Conservation (phyloP, 768 basidiomycete genomes). For the Tephrocybe sp. region DNA sequence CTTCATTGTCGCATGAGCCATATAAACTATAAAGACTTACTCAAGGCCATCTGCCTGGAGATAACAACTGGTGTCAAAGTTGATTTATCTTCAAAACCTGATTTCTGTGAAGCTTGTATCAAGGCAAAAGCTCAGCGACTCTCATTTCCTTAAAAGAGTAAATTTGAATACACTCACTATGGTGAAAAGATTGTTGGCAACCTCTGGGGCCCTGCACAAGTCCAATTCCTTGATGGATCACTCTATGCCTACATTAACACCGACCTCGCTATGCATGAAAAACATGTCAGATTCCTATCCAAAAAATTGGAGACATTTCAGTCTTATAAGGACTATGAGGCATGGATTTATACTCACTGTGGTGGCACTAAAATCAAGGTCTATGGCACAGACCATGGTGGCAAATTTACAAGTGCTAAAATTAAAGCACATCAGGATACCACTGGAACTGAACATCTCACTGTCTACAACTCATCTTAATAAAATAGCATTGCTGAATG, state of each 20-base stretch:
- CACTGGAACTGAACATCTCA: too few relatives aligned
- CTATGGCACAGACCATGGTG: not conserved
- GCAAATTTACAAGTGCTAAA: not conserved
- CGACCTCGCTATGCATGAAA: not conserved
- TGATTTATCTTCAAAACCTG: conserved; percentile 16
- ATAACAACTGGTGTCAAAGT: conserved; percentile 28
- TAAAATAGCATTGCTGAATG: not conserved
- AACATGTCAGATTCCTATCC: not conserved
- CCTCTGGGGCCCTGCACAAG: not conserved
- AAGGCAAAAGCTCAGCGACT: too few relatives aligned
- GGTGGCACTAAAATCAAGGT: not conserved
- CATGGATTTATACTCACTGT: not conserved
- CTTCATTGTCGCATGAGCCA: conserved; percentile 34
- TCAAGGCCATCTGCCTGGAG: conserved; percentile 23
- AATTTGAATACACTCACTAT: not conserved
- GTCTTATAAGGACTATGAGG: not conserved
- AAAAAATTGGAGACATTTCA: not conserved
- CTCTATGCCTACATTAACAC: too few relatives aligned
- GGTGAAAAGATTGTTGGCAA: not conserved
- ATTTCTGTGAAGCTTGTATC: too few relatives aligned
- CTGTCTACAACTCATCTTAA: too few relatives aligned
- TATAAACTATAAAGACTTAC: conserved; percentile 23
- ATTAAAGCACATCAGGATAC: not conserved
- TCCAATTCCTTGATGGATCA: not conserved
- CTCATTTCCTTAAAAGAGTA: too few relatives aligned